Evolutionary conservation across 768 basidiomycete species (phyloP).

Genomic region (Naganishia antarctica): DNA sequence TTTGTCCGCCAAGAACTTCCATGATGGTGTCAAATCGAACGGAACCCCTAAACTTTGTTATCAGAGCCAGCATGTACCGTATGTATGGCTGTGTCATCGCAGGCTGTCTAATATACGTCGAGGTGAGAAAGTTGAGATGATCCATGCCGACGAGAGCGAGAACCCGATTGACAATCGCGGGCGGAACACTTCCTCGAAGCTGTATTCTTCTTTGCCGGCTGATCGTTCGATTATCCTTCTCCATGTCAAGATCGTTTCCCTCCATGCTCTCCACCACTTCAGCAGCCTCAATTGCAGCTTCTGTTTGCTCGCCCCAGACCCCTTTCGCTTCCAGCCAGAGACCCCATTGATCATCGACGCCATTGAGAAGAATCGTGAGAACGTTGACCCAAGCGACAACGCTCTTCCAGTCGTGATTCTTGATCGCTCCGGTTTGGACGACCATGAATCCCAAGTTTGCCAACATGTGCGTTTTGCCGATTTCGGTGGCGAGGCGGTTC

Average conservation of each 20-base stretch:
- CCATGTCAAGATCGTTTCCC: slow-evolving; percentile 27
- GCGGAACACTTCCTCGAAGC: slow-evolving; percentile 9
- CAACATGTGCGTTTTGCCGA: slow-evolving; percentile 56
- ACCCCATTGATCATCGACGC: slow-evolving; percentile 41
- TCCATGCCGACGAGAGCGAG: slow-evolving; percentile 6
- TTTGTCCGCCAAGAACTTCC: slow-evolving; percentile 49
- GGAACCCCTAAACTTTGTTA: slow-evolving; percentile 58
- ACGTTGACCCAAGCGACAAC: slow-evolving; percentile 37
- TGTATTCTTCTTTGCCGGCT: not conserved
- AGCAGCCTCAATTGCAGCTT: slow-evolving; percentile 32
- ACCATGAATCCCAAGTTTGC: slow-evolving; percentile 56
- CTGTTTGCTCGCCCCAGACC: slow-evolving; percentile 18
- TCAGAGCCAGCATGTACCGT: slow-evolving; percentile 59
- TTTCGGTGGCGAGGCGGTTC: slow-evolving; percentile 34
- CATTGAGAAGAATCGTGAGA: slow-evolving; percentile 29
- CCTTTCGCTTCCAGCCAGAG: slow-evolving; percentile 41
- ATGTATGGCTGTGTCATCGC: slow-evolving; percentile 50
- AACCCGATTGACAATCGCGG: slow-evolving; percentile 17
- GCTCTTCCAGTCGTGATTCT: slow-evolving; percentile 30
- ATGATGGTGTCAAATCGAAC: slow-evolving; percentile 59
- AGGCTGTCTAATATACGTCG: not conserved
- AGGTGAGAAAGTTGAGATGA: slow-evolving; percentile 17
- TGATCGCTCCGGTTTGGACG: slow-evolving; percentile 41
- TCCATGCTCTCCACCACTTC: slow-evolving; percentile 11
- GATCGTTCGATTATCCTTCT: slow-evolving; percentile 30